Base-by-base conservation (phyloP, 1,284 basidiomycete genomes). In the Lentinus polychrous region DNA sequence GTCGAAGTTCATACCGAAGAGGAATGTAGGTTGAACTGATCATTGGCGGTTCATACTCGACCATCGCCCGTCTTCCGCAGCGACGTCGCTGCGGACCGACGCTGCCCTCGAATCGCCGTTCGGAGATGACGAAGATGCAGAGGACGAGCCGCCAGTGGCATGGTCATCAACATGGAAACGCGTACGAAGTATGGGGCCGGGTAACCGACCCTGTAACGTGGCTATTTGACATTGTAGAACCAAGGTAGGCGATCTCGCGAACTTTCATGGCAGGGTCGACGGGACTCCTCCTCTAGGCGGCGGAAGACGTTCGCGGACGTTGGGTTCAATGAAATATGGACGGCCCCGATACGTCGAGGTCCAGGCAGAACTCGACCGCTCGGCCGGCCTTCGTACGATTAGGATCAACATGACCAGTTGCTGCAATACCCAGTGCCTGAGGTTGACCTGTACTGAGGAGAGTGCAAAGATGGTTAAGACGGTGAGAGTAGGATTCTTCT, bases 161-260 rank as follows among this genome's bases (percentile, higher is more conserved):
- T 80, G 76, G 85, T 91, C 58, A 96, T 94, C 66, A 91, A 86
- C 56, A 80, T 86, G 20, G 64, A 75, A 74, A 85, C 53, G 91
- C 91, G 0, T 93, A 83, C 61, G 83, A 87, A 50, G 78, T 91
- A 1, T 97, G 94, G 94, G 79, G 94, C 48, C 73, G 80, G 38
- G 79, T 83, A 27, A 96, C 94, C 0, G 93, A 96, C 65, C 85
- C 89, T 2, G 72, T 90, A 53, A n/a, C n/a, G n/a, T n/a, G n/a
- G n/a, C 67, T 96, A 15, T 97, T 97, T 61, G 94, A 97, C 64
- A 87, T 96, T 46, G 77, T 92, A 48, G 94, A 97, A 65, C 89
- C 93, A 38, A 74, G 86, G 86, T 91, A 59, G 63, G 91, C 86
- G 0, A 79, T 95, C 36, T 76, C 83, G 12, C 76, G 83, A 23